Evolutionary conservation across 2,329 filamentous ascomycete species (phyloP), one percentile per base, ranked within the genome.

Genomic region (Biscogniauxia mediterranea): DNA sequence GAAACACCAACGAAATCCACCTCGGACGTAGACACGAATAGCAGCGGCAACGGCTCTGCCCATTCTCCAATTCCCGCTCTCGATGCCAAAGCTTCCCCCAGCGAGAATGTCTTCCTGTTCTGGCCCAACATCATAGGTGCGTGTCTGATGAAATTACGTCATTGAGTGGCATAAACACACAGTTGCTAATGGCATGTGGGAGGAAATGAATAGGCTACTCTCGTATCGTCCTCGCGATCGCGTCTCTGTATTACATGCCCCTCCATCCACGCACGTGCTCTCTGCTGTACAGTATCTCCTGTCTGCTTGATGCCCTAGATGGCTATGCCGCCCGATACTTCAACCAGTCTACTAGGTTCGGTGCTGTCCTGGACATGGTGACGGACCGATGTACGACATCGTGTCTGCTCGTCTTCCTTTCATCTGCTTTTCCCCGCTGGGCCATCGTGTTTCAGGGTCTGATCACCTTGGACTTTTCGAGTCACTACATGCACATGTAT

Each of bases 401-500:
- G 2, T 99, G 95, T 77, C 80, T 99, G 69, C 86, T 99, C 55
- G 93, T 98, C 56, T 99, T 98, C 81, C 80, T 99, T 64, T 92
- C 92, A 50, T 96, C 92, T 15, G 95, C 95, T 20, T 99, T 96
- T 79, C 95, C 95, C 4, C 87, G 93, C 60, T 98, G 92, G 89
- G 89, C 92, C 66, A 93, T 98, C 69, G 74, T 98, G 61, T 99
- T 99, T 84, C 95, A 99, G 81, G 87, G 89, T 52, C 80, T 99
- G 73, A 97, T 99, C 76, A 90, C 90, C 59, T 80, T 99, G 70
- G 95, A 99, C 77, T 84, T 99, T 66, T 91, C 95, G 26, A 97
- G 93, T 75, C 95, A 99, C 78, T 99, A 98, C 76, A 94, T 98
- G 83, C 95, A 99, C 80, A 99, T 99, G 95, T 98, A 96, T 75